Conservation (phyloP, 768 basidiomycete species). For the Leccinum barrowsii region DNA sequence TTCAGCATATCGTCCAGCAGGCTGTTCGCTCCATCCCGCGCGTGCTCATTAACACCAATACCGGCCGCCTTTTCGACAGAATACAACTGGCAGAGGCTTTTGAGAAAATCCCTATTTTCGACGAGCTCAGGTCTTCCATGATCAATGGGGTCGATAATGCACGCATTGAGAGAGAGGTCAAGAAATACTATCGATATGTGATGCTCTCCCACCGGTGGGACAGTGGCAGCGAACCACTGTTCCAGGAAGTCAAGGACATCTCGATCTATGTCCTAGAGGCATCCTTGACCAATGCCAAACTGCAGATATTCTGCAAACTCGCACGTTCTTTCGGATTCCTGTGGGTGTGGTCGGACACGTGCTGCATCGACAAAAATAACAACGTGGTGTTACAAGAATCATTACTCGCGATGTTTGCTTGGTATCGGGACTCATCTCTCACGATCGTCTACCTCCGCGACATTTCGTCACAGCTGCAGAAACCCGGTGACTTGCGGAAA, state of each 20-base stretch:
- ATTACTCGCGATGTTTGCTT: background rate
- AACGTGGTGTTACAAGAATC: background rate
- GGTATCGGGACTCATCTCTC: background rate
- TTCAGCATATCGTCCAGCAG: background rate
- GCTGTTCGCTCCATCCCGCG: background rate
- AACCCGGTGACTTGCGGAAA: background rate
- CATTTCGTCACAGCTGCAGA: background rate
- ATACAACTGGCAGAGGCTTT: background rate
- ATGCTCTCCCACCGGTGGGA: background rate
- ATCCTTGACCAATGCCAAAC: background rate
- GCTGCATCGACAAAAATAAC: background rate
- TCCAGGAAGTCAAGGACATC: background rate
- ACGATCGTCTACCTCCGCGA: background rate
- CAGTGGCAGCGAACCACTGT: background rate
- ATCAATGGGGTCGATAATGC: background rate
- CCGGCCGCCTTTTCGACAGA: background rate
- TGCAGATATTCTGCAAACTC: background rate
- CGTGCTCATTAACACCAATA: background rate
- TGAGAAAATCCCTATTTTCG: background rate
- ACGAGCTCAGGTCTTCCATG: background rate
- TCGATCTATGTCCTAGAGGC: background rate
- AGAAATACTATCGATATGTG: background rate
- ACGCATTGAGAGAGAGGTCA: background rate
- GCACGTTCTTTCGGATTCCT: background rate
- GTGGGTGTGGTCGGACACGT: background rate